Percentiles rank a stretch among this genome's conserved stretches.
phyloP scores from a whole-genome alignment of 2,329 filamentous ascomycete genomes.

The Paracoccidioides lutzii region DNA sequence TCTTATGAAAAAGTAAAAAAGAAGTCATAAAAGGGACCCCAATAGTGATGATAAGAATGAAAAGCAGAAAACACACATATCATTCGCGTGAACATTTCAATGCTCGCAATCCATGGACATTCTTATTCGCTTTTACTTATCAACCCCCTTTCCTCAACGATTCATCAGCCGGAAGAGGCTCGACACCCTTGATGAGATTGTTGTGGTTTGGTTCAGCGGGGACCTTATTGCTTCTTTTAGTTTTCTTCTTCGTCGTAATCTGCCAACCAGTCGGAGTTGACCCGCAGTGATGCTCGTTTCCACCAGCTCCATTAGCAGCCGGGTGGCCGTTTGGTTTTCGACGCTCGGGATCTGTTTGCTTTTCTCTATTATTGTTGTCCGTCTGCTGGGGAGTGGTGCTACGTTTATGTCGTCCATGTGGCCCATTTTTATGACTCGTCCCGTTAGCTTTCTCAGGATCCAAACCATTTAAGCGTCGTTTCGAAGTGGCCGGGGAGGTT shows the following conservation, averaged over 20 bases:
- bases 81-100: neutral
- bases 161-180: conserved; percentile 31
- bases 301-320: conserved; percentile 8
- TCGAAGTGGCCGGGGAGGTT: conserved; percentile 17
- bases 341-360: conserved; percentile 16
- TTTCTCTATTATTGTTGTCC: conserved; percentile 19
- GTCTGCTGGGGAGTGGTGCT: conserved; percentile 6
- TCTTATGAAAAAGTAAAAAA: neutral
- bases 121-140: conserved; percentile 6
- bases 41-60: neutral
- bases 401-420: conserved; percentile 23
- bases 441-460: conserved; percentile 26
- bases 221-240: conserved; percentile 26
- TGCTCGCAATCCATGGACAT: neutral
- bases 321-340: conserved; percentile 23
- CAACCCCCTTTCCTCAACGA: conserved; percentile 35
- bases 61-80: neutral
- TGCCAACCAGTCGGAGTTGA: conserved; percentile 27
- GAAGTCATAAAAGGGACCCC: neutral
- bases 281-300: conserved; percentile 13
- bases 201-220: conserved; percentile 20
- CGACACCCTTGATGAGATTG: conserved; percentile 19
- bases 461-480: conserved; percentile 20
- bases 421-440: conserved; percentile 22
- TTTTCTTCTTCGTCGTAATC: conserved; percentile 31